A percentile compares a stretch with the other conserved stretches of the same genome.
Conservation (phyloP, 2,329 filamentous ascomycete genomes). For the Microcyclosporella mali region DNA sequence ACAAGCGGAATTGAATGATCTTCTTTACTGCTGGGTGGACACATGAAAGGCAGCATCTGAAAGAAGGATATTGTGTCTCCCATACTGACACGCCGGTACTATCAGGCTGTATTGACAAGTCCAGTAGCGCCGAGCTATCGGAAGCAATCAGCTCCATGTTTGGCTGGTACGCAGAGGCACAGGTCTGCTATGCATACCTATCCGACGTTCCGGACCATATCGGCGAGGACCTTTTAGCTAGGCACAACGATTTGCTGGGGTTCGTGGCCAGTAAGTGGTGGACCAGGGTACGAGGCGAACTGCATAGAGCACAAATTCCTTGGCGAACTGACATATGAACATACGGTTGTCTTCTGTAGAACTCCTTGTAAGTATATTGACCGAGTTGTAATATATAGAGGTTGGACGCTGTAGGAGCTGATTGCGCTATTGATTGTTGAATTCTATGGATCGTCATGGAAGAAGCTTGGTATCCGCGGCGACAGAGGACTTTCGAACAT, state of each 20-base stretch:
- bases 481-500: too few relatives aligned
- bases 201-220: background rate
- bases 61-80: too few relatives aligned
- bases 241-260: too few relatives aligned
- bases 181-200: background rate
- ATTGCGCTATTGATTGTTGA: background rate
- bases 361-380: too few relatives aligned
- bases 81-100: too few relatives aligned
- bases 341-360: too few relatives aligned
- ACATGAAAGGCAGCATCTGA: conserved; percentile 2
- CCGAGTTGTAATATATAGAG: background rate
- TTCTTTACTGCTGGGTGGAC: conserved; percentile 8
- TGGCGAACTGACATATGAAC: too few relatives aligned
- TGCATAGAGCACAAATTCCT: too few relatives aligned
- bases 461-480: background rate
- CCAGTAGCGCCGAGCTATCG: background rate
- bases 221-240: too few relatives aligned
- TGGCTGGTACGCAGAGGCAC: background rate
- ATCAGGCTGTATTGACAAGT: background rate
- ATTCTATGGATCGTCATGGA: background rate
- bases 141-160: background rate
- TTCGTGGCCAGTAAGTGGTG: too few relatives aligned
- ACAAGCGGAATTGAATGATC: conserved; percentile 5
- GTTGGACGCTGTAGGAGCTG: background rate
- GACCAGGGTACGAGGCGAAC: too few relatives aligned